Evolutionary conservation across 2,329 filamentous ascomycete species (phyloP), one percentile per base, ranked within the genome.

Genomic region (Trichoderma oligosporum): DNA sequence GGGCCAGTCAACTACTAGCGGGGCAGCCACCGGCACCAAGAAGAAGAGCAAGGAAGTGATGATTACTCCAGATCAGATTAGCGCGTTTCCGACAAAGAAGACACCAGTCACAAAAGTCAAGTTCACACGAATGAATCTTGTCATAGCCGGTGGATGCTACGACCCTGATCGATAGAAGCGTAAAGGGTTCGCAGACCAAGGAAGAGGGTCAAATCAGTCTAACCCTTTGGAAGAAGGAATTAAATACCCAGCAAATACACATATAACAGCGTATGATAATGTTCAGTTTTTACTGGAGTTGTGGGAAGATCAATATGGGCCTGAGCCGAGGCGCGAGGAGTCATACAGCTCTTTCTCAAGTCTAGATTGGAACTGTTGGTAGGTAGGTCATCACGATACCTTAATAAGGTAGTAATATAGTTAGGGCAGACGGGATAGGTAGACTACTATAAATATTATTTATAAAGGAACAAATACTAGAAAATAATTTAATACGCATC

Each of bases 71-170:
- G 94, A 99, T 68, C 94, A 97, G 74, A 95, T 99, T 74, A 91
- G 85, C 62, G 92, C 90, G 1, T 97, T 97, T 69, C 86, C 91
- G 0, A 97, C 94, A 4, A 99, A 99, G 82, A 96, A 96, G 75
- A 93, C 88, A 14, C 92, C 93, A 0, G 89, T 97, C 9, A 89
- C 95, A 73, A 94, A 93, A 74, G 92, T 96, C 54, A 84, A 88
- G 67, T 97, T 97, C 67, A 97, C 94, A 3, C 81, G 91, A 60
- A 97, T 96, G 90, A 99, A 99, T 70, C 73, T 97, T 63, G 87
- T 97, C 11, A 79, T 97, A 60, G 91, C 91, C 20, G 91, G 89
- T 45, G 91, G 92, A 22, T 86, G 82, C 66, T 86, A 84, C 65
- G 79, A 84, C 52, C 78, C 81, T 35, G 78, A 81, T 62, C 71